These are phyloP conservation scores for Hypholoma sublateritium DNA, from an alignment of 768 basidiomycete species.

Conservation along the genomic window DNA sequence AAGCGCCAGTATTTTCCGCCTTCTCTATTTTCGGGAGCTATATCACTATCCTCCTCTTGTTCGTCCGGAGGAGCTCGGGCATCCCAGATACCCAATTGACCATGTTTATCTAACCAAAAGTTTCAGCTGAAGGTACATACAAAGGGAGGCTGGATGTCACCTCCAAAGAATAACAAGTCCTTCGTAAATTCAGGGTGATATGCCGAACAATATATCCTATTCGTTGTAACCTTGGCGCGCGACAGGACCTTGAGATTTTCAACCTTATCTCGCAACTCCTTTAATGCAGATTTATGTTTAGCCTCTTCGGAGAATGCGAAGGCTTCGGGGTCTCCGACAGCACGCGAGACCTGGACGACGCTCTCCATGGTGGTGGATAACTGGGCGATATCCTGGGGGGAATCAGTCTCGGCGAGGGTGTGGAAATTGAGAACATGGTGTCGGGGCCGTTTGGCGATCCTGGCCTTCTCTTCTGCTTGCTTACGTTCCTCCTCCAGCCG, in stretches of 20 bases:
- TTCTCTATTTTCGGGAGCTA: constrained; percentile 42
- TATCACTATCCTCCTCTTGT: constrained; percentile 63
- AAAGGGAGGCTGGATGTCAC: constrained; percentile 30
- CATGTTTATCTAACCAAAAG: constrained; percentile 65
- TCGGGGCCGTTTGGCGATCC: constrained; percentile 67
- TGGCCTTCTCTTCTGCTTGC: constrained; percentile 60
- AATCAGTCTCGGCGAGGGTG: constrained; percentile 53
- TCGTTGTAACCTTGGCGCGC: constrained; percentile 77
- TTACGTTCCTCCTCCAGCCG: constrained; percentile 60
- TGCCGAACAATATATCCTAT: constrained; percentile 73
- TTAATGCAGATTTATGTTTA: constrained; percentile 47
- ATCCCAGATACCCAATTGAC: constrained; percentile 85
- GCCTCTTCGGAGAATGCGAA: constrained; percentile 50
- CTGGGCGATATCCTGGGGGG: constrained; percentile 42
- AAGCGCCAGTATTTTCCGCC: constrained; percentile 80
- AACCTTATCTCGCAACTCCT: constrained; percentile 54
- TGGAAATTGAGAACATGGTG: constrained; percentile 62
- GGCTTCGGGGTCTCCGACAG: constrained; percentile 45
- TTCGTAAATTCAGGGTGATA: constrained; percentile 81
- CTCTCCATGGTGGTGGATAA: constrained; percentile 46
- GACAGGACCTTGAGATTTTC: constrained; percentile 62
- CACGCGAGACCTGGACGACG: constrained; percentile 37
- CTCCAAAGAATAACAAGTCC: constrained; percentile 87
- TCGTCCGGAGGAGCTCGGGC: constrained; percentile 71
- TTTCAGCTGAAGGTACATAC: neutral